Evolutionary conservation across 192 early-diverging fungal genomes (phyloP), one percentile per base, ranked within the genome.

Genomic region (Rhizophagus sp.): DNA sequence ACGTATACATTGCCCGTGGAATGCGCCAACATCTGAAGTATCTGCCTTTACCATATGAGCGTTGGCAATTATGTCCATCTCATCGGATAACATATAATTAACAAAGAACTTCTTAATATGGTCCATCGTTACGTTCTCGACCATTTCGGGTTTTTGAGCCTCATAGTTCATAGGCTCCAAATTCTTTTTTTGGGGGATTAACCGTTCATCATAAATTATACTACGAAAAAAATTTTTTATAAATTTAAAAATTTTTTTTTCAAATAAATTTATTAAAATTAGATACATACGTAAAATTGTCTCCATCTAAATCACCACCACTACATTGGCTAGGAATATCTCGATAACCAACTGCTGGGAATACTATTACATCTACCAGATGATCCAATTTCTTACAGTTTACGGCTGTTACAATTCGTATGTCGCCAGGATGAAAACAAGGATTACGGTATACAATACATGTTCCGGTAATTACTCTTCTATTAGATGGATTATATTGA

Each of bases 261-360:
- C 4, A 24, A 70, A 49, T 4, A 57, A 33, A 39, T 5, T 57
- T 7, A 15, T 44, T 5, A 22, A 65, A 36, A 25, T 22, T 25
- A 2, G 2, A 61, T 44, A 68, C 86, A 81, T 84, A 92, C 89
- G 88, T 91, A 79, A 80, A 92, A 79, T 89, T 87, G 84, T 96
- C 95, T 25, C 95, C 95, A 78, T 96, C 95, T 9, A 96, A 81
- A 85, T 96, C 95, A 13, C 95, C 95, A 49, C 95, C 95, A 75
- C 88, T 88, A 74, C 94, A 92, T 90, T 91, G 91, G 62, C 90
- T 93, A 4, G 93, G 92, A 57, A 94, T 84, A 73, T 91, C 90
- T 7, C 95, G 87, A 11, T 86, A 75, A 1, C 95, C 95, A 27
- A 86, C 80, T 39, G 89, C 84, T 25, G 91, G 88, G 79, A 96